Percentiles rank a stretch among this genome's conserved stretches.
phyloP scores from a whole-genome alignment of 768 basidiomycete genomes.

The Scleroderma bovista region DNA sequence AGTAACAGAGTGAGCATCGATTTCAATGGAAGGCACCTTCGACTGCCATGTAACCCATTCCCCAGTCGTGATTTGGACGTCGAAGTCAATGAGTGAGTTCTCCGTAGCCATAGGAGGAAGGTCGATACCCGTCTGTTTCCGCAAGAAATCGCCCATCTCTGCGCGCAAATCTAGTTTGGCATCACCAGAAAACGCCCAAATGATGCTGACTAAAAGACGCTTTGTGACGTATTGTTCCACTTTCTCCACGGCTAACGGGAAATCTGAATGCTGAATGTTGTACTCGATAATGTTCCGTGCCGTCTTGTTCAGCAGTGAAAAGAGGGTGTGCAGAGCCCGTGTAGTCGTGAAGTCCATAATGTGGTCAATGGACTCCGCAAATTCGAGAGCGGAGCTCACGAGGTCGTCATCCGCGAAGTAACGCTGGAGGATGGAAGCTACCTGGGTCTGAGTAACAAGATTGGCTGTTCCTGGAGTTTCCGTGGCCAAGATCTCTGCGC shows the following conservation, averaged over 20 bases:
- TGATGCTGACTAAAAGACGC: constrained; percentile 82
- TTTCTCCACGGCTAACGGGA: constrained; percentile 79
- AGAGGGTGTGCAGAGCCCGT: constrained; percentile 90
- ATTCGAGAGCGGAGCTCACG: constrained; percentile 70
- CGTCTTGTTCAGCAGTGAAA: constrained; percentile 96
- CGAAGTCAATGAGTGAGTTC: constrained; percentile 89
- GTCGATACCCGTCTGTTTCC: constrained; percentile 83
- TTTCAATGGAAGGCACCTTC: constrained; percentile 90
- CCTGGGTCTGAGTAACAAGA: constrained; percentile 69
- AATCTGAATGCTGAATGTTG: constrained; percentile 91
- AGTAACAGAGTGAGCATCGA: constrained; percentile 94
- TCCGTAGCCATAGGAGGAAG: constrained; percentile 72
- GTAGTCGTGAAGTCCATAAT: constrained; percentile 98
- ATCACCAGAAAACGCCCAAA: constrained; percentile 98
- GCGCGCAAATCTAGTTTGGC: constrained; percentile 87
- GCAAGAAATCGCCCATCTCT: constrained; percentile 83
- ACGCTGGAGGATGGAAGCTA: constrained; percentile 68
- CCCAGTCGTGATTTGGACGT: constrained; percentile 79
- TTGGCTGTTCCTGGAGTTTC: constrained; percentile 56
- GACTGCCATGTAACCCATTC: constrained; percentile 93
- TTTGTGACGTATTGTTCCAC: constrained; percentile 90
- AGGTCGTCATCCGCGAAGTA: constrained; percentile 83
- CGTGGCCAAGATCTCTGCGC: constrained; percentile 36
- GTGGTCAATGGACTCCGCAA: constrained; percentile 84
- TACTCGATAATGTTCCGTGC: constrained; percentile 91